These are phyloP conservation scores for Paracamarosporium sp. DNA, from an alignment of 2,329 filamentous ascomycete genomes.

Conservation along the genomic window DNA sequence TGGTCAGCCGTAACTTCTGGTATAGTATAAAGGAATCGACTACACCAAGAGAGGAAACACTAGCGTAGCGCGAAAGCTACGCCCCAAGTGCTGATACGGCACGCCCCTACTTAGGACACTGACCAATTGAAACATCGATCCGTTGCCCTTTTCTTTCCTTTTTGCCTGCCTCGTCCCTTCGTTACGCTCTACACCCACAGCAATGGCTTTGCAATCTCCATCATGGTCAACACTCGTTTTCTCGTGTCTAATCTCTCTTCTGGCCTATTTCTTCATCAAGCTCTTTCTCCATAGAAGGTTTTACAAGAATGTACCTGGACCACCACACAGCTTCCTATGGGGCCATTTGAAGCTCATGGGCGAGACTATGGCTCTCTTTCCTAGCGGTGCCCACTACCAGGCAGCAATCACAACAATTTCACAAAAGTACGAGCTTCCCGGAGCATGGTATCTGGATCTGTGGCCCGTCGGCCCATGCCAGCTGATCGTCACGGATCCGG, in stretches of 20 bases:
- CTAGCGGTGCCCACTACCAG: conserved; percentile 46
- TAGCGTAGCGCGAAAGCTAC: neutral
- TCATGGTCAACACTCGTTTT: conserved; percentile 24
- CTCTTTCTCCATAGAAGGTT: conserved; percentile 29
- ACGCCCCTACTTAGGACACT: too few relatives aligned
- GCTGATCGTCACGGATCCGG: conserved; percentile 46
- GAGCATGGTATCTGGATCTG: conserved; percentile 53
- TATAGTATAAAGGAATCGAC: neutral
- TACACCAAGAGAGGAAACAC: neutral
- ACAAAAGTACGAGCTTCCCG: conserved; percentile 42
- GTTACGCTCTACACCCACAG: neutral
- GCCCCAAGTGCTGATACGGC: neutral
- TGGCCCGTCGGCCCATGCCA: conserved; percentile 49
- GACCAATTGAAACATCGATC: neutral
- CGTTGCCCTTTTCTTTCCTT: neutral
- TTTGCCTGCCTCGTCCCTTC: neutral
- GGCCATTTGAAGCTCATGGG: conserved; percentile 51
- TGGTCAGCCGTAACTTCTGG: neutral
- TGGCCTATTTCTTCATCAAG: conserved; percentile 25
- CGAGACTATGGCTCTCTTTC: conserved; percentile 41
- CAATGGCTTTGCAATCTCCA: conserved; percentile 8
- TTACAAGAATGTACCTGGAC: conserved; percentile 42
- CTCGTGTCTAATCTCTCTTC: conserved; percentile 12
- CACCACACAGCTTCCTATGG: conserved; percentile 50
- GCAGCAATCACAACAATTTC: conserved; percentile 40